Evolutionary conservation across 805 yeast genomes (phyloP).

Genomic region (Teunomyces aglyptinius): DNA sequence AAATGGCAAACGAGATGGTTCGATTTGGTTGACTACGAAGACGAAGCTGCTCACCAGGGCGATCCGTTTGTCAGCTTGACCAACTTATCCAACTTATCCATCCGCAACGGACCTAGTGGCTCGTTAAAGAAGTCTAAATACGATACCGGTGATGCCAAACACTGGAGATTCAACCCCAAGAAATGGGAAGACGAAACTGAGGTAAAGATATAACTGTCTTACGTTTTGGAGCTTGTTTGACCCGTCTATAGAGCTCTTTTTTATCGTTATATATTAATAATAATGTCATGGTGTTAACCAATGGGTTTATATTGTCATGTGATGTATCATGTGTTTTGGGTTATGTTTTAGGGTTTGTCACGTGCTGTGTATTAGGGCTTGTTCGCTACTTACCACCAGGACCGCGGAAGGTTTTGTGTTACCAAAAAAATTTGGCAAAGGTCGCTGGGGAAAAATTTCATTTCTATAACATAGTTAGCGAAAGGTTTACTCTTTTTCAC

Average conservation of each 20-base stretch:
- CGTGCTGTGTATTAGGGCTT: constrained; percentile 14
- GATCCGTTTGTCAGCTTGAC: constrained; percentile 38
- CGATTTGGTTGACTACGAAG: constrained; percentile 36
- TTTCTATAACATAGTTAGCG: constrained; percentile 2
- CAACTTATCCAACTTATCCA: constrained; percentile 53
- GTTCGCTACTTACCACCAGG: constrained; percentile 6
- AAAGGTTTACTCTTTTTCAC: constrained; percentile 7
- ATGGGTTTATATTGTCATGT: neutral
- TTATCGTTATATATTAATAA: neutral
- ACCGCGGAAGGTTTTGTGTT: neutral
- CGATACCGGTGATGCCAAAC: constrained; percentile 50
- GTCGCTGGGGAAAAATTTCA: constrained; percentile 4
- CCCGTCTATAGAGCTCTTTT: neutral
- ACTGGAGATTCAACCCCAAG: constrained; percentile 67
- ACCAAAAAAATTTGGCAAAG: constrained; percentile 4
- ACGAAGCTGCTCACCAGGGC: constrained; percentile 10
- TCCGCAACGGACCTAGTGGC: constrained; percentile 68
- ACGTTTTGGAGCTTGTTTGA: neutral
- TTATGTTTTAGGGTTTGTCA: constrained; percentile 15
- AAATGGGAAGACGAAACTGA: constrained; percentile 62
- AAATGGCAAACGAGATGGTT: constrained; percentile 87
- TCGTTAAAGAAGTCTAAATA: constrained; percentile 53
- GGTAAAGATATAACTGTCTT: constrained; percentile 25
- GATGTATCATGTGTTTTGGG: neutral
- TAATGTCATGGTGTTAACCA: neutral